Percentiles rank a stretch among this genome's conserved stretches.
Conservation (phyloP, 1,284 basidiomycete species). For the Trichosporon coremiiforme region DNA sequence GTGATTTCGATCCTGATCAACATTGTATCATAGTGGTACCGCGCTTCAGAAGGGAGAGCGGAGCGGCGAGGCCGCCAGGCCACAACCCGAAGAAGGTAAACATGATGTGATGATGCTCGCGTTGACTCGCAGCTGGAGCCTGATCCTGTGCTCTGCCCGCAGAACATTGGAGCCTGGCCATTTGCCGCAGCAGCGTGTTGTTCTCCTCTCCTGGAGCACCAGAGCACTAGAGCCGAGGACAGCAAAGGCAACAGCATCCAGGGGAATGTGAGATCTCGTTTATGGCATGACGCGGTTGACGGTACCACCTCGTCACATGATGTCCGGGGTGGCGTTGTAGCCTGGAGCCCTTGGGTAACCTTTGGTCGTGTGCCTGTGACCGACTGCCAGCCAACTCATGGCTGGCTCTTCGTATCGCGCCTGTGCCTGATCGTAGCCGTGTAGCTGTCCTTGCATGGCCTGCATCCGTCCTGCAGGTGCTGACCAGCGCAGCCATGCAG, state of each 20-base stretch:
- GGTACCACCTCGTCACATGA: not conserved
- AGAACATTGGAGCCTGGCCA: not conserved
- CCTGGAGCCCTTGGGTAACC: no score
- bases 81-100: not conserved
- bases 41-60: no score
- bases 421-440: not conserved
- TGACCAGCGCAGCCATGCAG: no score
- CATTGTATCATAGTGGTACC: slow-evolving; percentile 7
- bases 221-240: not conserved
- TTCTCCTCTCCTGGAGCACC: no score
- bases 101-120: not conserved
- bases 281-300: slow-evolving; percentile 16
- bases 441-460: not conserved
- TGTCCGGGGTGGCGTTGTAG: not conserved
- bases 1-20: not conserved
- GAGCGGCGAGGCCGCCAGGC: not conserved
- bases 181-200: not conserved
- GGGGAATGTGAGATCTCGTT: slow-evolving; percentile 17
- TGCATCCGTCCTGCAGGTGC: no score
- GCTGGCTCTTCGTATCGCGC: not conserved
- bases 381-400: not conserved
- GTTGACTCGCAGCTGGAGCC: not conserved
- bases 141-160: not conserved
- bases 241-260: no score
- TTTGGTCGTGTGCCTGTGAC: not conserved